Base-by-base conservation (phyloP, 805 yeast genomes). In the Clavispora phyllophila region DNA sequence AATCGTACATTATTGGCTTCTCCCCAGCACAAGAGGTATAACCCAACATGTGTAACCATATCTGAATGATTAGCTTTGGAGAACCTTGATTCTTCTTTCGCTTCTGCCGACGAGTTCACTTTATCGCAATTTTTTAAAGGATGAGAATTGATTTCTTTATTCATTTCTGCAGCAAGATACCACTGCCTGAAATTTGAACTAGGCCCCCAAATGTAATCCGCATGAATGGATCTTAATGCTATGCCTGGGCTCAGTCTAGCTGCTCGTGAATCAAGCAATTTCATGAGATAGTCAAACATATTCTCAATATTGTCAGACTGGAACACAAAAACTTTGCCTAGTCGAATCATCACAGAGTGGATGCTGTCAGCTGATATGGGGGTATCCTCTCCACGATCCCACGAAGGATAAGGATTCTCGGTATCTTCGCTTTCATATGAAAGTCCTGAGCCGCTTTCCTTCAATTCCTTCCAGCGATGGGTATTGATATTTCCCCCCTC, bases 1-100 rank as follows among this genome's bases (percentile, higher is more conserved):
- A 85, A 88, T 48, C 96, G 71, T 2, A 88, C 58, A 52, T 87
- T 89, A 55, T 85, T 87, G 0, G 96, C 88, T 58, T 88, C 96
- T 0, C 96, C 95, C 96, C 96, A 88, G 48, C 87, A 77, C 42
- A 86, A 60, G 10, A 88, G 68, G 55, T 81, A 89, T 7, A 88
- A 61, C 0, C 86, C 79, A 14, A 88, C 50, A 48, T 88, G 96
- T 13, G 72, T 64, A 3, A 79, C 66, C 44, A 81, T 72, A 42
- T 81, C 86, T 22, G 19, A 9, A 10, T 29, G 14, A 7, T 15
- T 10, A 29, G 15, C 20, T 15, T 9, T 17, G 19, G 9, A 9
- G 15, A 15, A 29, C 3, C 2, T 50, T 58, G 44, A 62, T 66
- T 2, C 75, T 76, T 44, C 64, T 6, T 10, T 44, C 1, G 71